phyloP scores from a whole-genome alignment of 345 rosid genomes.

The Capsella bursapastoris region DNA sequence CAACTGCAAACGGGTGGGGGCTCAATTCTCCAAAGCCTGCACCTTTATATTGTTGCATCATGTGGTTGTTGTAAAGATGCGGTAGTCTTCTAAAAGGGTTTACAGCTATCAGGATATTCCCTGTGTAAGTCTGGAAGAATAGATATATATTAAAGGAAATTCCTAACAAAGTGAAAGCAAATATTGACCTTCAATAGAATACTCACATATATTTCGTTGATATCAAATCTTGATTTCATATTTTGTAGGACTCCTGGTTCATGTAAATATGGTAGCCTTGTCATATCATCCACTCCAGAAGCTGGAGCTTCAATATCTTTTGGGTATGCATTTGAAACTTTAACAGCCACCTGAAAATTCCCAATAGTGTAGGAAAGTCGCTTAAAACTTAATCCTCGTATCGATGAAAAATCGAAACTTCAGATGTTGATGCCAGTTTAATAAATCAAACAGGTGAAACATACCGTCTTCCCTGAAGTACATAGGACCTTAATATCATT shows the following conservation, averaged over 20 bases:
- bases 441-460: conserved; percentile 25
- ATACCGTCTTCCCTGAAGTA: conserved; percentile 86
- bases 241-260: conserved; percentile 98
- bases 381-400: not conserved
- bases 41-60: conserved; percentile 98
- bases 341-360: conserved; percentile 60
- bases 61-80: conserved; percentile 87
- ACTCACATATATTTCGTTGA: conserved; percentile 94
- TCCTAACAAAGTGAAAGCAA: conserved; percentile 16
- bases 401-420: not conserved
- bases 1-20: conserved; percentile 99
- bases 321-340: conserved; percentile 74
- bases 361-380: not conserved
- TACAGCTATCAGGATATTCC: conserved; percentile 94
- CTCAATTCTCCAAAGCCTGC: conserved; percentile 94
- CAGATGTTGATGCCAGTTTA: not conserved
- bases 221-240: conserved; percentile 90
- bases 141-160: conserved; percentile 19
- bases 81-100: conserved; percentile 94
- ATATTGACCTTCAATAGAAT: conserved; percentile 9
- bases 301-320: conserved; percentile 89
- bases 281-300: conserved; percentile 98
- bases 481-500: conserved; percentile 78
- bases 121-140: conserved; percentile 82
- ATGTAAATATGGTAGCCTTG: conserved; percentile 92